These are phyloP conservation scores for Pyrenochaeta sp. DNA, from an alignment of 2,329 filamentous ascomycete species.

Conservation along the genomic window DNA sequence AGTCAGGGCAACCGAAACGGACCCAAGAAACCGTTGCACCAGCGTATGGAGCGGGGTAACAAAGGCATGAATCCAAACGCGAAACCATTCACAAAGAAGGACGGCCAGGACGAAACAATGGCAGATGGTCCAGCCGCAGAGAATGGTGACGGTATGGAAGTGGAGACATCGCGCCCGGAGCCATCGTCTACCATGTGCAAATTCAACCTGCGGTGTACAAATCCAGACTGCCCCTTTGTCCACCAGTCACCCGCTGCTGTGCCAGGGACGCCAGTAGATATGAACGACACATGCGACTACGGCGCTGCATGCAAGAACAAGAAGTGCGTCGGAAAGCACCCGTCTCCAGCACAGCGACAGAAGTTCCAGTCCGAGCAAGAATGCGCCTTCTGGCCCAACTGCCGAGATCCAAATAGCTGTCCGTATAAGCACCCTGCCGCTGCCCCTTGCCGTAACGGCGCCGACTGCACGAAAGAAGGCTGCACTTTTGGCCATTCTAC, in stretches of 20 bases:
- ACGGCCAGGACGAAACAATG: slow-evolving; percentile 50
- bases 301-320: slow-evolving; percentile 94
- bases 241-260: slow-evolving; percentile 93
- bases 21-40: slow-evolving; percentile 71
- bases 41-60: slow-evolving; percentile 65
- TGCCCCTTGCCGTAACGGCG: slow-evolving; percentile 89
- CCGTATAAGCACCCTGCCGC: slow-evolving; percentile 88
- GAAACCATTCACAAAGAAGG: slow-evolving; percentile 60
- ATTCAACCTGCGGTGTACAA: slow-evolving; percentile 88
- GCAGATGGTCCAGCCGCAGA: slow-evolving; percentile 45
- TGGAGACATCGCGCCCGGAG: slow-evolving; percentile 69
- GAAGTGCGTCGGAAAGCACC: slow-evolving; percentile 91
- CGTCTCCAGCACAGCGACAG: slow-evolving; percentile 82
- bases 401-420: slow-evolving; percentile 80
- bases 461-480: slow-evolving; percentile 79
- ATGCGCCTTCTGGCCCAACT: slow-evolving; percentile 92
- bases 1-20: slow-evolving; percentile 52
- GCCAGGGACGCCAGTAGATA: slow-evolving; percentile 77
- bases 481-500: slow-evolving; percentile 92
- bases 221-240: slow-evolving; percentile 88
- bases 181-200: slow-evolving; percentile 77
- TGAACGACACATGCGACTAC: slow-evolving; percentile 81
- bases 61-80: slow-evolving; percentile 60
- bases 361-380: slow-evolving; percentile 84
- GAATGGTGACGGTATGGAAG: slow-evolving; percentile 62